Evolutionary conservation across 495 filamentous ascomycete genomes (phyloP).

Genomic region (Neurospora sp.): DNA sequence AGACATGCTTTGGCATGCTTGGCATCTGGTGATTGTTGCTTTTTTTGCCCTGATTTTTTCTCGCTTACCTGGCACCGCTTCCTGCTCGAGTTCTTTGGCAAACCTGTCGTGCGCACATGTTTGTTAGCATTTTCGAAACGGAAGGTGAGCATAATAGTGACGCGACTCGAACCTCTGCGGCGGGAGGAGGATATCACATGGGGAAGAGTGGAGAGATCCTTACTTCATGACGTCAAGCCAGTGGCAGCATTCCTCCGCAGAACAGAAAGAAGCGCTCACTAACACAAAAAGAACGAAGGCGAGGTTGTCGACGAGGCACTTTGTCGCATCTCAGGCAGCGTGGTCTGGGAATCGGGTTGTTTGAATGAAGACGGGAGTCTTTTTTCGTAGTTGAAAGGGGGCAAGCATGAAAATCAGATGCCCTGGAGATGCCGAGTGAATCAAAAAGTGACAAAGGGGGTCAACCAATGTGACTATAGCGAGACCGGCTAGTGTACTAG

Average conservation of each 20-base stretch:
- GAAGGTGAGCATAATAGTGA: not conserved
- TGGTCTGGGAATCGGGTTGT: not conserved
- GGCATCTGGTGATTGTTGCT: not conserved
- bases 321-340: not conserved
- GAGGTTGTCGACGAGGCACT: not conserved
- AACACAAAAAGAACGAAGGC: not conserved
- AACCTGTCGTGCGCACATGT: conserved; percentile 32
- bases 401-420: not conserved
- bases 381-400: not conserved
- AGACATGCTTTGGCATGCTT: not conserved
- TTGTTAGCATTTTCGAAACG: conserved; percentile 5
- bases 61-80: conserved; percentile 59
- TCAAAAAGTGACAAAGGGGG: not conserved
- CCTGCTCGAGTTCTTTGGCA: conserved; percentile 69
- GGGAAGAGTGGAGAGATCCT: conserved; percentile 1
- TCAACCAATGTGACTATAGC: not conserved
- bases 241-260: not conserved
- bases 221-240: conserved; percentile 27
- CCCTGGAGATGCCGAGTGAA: not conserved
- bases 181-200: not conserved
- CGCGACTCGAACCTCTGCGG: not conserved
- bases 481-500: not conserved
- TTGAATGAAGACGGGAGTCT: not conserved
- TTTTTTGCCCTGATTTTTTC: not conserved
- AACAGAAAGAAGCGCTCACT: not conserved